phyloP scores from a whole-genome alignment of 352 stramenopile species.

The Globisporangium alternatum region DNA sequence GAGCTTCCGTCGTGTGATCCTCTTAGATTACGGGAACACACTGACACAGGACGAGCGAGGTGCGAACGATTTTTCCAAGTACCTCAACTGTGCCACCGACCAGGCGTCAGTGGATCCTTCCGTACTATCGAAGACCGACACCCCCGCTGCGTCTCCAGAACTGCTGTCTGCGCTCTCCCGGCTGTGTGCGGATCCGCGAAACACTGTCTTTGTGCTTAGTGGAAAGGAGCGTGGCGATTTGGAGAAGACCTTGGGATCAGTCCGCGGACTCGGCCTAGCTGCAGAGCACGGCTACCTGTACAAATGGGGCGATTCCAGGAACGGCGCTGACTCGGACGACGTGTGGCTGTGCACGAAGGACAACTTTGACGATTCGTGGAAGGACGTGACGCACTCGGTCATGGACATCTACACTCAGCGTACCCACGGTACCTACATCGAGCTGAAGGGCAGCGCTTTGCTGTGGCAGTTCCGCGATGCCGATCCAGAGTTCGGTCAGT shows the following conservation, averaged over 20 bases:
- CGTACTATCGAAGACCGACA: slow-evolving; percentile 34
- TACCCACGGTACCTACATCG: slow-evolving; percentile 99
- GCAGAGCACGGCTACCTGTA: slow-evolving; percentile 99
- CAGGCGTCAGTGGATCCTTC: slow-evolving; percentile 26
- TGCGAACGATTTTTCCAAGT: slow-evolving; percentile 80
- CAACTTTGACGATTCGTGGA: slow-evolving; percentile 96
- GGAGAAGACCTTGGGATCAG: slow-evolving; percentile 91
- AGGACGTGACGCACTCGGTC: slow-evolving; percentile 94
- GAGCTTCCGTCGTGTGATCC: slow-evolving; percentile 89
- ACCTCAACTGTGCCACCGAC: slow-evolving; percentile 51
- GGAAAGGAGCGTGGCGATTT: slow-evolving; percentile 95
- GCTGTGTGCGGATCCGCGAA: slow-evolving; percentile 93
- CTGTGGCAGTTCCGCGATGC: slow-evolving; percentile 99
- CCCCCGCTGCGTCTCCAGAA: slow-evolving; percentile 51
- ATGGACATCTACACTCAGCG: slow-evolving; percentile 99
- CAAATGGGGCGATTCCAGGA: slow-evolving; percentile 83
- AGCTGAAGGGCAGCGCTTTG: slow-evolving; percentile 98
- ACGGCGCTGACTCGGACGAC: slow-evolving; percentile 37
- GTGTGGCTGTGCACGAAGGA: slow-evolving; percentile 86
- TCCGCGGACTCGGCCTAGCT: slow-evolving; percentile 94
- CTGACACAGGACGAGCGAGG: slow-evolving; percentile 89
- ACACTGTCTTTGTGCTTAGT: slow-evolving; percentile 98
- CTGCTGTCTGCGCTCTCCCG: slow-evolving; percentile 89
- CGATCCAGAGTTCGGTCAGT: slow-evolving; percentile 98
- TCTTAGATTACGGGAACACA: slow-evolving; percentile 99